Percentiles rank a stretch among this genome's conserved stretches.
These are phyloP conservation scores for Trichophyton simii DNA, from an alignment of 2,329 filamentous ascomycete species.

Conservation along the genomic window DNA sequence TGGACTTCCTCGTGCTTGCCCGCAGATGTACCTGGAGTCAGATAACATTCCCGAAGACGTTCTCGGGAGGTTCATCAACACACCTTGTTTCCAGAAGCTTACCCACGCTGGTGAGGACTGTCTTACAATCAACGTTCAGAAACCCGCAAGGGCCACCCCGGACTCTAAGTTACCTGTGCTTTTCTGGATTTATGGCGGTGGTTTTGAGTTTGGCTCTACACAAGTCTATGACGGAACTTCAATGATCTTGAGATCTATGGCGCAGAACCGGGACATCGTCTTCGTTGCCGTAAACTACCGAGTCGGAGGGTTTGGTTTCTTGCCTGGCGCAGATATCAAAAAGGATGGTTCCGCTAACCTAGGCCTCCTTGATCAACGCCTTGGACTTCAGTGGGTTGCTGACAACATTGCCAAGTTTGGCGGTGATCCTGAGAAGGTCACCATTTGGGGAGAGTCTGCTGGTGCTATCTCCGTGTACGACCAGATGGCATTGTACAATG, in stretches of 20 bases:
- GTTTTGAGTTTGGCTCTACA: constrained; percentile 37
- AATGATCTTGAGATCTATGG: constrained; percentile 29
- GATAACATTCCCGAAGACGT: constrained; percentile 33
- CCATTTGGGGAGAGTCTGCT: constrained; percentile 64
- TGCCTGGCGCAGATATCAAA: constrained; percentile 56
- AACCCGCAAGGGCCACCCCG: constrained; percentile 44
- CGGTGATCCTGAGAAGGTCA: constrained; percentile 65
- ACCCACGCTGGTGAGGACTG: constrained; percentile 51
- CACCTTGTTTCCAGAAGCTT: constrained; percentile 46
- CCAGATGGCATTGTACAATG: constrained; percentile 62
- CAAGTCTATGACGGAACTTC: constrained; percentile 25
- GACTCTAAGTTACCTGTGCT: constrained; percentile 49
- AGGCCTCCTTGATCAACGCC: constrained; percentile 59
- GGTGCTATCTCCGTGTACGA: constrained; percentile 62
- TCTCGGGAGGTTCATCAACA: constrained; percentile 40
- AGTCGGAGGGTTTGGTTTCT: constrained; percentile 60
- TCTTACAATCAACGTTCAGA: constrained; percentile 47
- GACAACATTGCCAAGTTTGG: constrained; percentile 68
- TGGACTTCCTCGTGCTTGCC: constrained; percentile 49
- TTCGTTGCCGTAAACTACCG: constrained; percentile 71
- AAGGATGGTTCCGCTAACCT: constrained; percentile 57
- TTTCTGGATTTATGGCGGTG: constrained; percentile 61
- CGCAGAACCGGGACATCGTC: constrained; percentile 51
- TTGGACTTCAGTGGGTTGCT: constrained; percentile 62
- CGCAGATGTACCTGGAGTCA: constrained; percentile 55